Evolutionary conservation across 2,329 filamentous ascomycete genomes (phyloP).

Genomic region (Colletotrichum spinosum): DNA sequence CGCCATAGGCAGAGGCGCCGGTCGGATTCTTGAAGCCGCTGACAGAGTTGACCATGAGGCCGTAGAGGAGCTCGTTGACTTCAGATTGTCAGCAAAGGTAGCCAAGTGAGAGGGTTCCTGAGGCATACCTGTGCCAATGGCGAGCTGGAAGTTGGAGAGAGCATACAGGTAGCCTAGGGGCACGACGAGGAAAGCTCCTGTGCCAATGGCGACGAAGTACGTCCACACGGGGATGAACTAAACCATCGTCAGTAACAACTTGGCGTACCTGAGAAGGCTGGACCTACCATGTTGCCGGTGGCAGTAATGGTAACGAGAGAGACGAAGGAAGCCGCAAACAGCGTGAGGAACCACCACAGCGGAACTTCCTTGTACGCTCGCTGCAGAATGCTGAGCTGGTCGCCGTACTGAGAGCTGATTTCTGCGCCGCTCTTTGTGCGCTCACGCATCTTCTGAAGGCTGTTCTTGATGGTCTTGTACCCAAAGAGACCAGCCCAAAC

Average conservation of each 20-base stretch:
- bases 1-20: slow-evolving; percentile 68
- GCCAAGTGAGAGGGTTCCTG: too few species aligned
- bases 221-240: slow-evolving; percentile 71
- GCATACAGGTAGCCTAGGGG: slow-evolving; percentile 71
- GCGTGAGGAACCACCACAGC: slow-evolving; percentile 65
- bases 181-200: slow-evolving; percentile 65
- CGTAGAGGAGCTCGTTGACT: slow-evolving; percentile 68
- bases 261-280: background rate
- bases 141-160: slow-evolving; percentile 64
- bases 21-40: slow-evolving; percentile 60
- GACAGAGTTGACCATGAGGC: slow-evolving; percentile 67
- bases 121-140: slow-evolving; percentile 23
- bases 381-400: slow-evolving; percentile 70
- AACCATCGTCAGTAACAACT: background rate
- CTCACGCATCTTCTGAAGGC: slow-evolving; percentile 38
- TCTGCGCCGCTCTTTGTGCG: slow-evolving; percentile 56
- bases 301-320: slow-evolving; percentile 62
- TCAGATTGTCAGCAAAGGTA: background rate
- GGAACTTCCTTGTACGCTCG: slow-evolving; percentile 69
- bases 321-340: slow-evolving; percentile 60
- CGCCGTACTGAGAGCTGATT: slow-evolving; percentile 61
- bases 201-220: slow-evolving; percentile 66
- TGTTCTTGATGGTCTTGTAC: slow-evolving; percentile 51
- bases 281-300: slow-evolving; percentile 54
- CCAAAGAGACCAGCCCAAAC: slow-evolving; percentile 62